phyloP scores from a whole-genome alignment of 129 eudicot genomes.

The Calendula officinalis region DNA sequence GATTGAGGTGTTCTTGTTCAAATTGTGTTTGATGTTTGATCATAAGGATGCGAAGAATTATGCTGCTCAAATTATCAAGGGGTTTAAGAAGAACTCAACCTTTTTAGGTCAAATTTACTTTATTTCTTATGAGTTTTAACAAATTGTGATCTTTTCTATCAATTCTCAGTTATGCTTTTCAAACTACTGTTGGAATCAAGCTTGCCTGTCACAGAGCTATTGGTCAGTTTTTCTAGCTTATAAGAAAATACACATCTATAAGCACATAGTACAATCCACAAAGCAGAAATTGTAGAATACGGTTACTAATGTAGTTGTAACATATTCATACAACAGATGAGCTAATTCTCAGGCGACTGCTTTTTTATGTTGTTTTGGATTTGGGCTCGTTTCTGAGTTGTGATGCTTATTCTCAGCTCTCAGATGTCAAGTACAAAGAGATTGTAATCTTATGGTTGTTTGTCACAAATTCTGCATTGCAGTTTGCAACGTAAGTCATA shows the following conservation, averaged over 20 bases:
- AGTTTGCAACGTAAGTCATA: slow-evolving; percentile 53
- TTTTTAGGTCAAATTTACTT: slow-evolving; percentile 28
- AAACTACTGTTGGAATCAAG: slow-evolving; percentile 67
- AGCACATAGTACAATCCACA: slow-evolving; percentile 12
- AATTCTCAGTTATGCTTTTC: slow-evolving; percentile 61
- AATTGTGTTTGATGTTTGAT: slow-evolving; percentile 38
- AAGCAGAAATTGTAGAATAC: background rate
- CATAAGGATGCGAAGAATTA: slow-evolving; percentile 20
- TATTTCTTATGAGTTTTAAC: background rate
- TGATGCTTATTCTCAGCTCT: slow-evolving; percentile 40
- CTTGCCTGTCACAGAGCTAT: slow-evolving; percentile 50
- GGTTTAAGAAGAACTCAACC: slow-evolving; percentile 29
- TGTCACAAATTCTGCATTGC: slow-evolving; percentile 51
- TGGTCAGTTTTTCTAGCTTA: slow-evolving; percentile 54
- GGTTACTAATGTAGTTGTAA: slow-evolving; percentile 14
- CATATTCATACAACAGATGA: slow-evolving; percentile 39
- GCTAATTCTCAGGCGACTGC: slow-evolving; percentile 34
- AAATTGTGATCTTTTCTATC: slow-evolving; percentile 17
- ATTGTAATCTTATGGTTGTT: slow-evolving; percentile 51
- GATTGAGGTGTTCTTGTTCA: slow-evolving; percentile 45
- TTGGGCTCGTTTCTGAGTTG: slow-evolving; percentile 41
- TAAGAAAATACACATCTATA: background rate
- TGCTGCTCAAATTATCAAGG: slow-evolving; percentile 28
- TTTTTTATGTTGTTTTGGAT: slow-evolving; percentile 55
- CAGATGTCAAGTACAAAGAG: slow-evolving; percentile 34